These are phyloP conservation scores for Penicillium hesseltinei DNA, from an alignment of 2,329 filamentous ascomycete species.

Conservation along the genomic window DNA sequence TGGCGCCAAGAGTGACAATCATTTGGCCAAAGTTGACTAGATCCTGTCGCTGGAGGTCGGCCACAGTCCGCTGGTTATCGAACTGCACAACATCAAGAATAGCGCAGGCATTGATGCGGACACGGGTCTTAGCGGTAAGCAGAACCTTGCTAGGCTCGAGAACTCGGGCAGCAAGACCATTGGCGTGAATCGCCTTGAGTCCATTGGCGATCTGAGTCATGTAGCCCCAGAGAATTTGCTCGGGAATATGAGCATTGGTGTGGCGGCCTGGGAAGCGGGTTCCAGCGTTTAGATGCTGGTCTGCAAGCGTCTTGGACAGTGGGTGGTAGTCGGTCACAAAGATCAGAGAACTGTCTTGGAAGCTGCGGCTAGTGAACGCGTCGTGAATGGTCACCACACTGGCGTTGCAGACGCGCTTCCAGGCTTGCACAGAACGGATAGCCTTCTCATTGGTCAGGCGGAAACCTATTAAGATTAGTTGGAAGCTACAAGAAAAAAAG, in stretches of 20 bases:
- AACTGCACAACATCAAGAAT: conserved; percentile 87
- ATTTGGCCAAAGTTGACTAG: conserved; percentile 79
- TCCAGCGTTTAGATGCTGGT: conserved; percentile 61
- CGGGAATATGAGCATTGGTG: conserved; percentile 56
- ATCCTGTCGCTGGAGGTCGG: conserved; percentile 84
- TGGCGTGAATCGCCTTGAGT: conserved; percentile 78
- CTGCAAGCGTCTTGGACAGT: conserved; percentile 81
- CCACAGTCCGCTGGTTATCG: conserved; percentile 65
- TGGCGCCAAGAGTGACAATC: conserved; percentile 77
- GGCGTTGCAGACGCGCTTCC: conserved; percentile 80
- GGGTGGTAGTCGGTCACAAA: conserved; percentile 94
- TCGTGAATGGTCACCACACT: conserved; percentile 85
- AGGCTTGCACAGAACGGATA: conserved; percentile 80
- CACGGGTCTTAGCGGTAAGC: conserved; percentile 82
- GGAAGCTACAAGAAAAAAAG: background rate
- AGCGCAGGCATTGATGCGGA: conserved; percentile 83
- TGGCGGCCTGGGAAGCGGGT: conserved; percentile 44
- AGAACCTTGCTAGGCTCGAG: conserved; percentile 87
- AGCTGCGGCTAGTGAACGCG: conserved; percentile 88
- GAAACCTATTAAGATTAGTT: conserved; percentile 58
- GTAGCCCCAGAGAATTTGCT: conserved; percentile 85
- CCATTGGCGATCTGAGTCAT: conserved; percentile 88
- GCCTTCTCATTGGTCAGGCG: conserved; percentile 85
- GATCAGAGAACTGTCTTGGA: conserved; percentile 91
- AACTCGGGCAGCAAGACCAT: conserved; percentile 78